Conservation (phyloP, 192 early-diverging fungal species). For the Coemansia umbellata region DNA sequence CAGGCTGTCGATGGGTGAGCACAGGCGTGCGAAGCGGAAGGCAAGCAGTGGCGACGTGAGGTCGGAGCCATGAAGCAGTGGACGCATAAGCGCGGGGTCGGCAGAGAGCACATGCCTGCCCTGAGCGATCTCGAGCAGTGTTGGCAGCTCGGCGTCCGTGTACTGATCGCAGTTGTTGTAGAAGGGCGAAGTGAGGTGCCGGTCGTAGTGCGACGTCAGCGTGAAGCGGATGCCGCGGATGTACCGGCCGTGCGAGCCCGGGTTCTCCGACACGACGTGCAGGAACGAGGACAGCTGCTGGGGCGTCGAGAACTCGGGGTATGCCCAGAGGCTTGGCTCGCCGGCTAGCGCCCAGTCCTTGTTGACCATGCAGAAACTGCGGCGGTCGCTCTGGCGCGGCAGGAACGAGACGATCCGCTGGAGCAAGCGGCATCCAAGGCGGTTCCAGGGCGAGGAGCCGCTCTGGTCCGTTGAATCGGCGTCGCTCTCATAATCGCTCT, state of each 20-base stretch:
- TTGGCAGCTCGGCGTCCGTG: conserved; percentile 30
- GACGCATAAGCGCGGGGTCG: conserved; percentile 24
- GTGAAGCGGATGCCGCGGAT: conserved; percentile 44
- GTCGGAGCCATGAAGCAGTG: conserved; percentile 42
- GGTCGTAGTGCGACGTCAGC: conserved; percentile 41
- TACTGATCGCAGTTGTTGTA: conserved; percentile 12
- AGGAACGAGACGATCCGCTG: conserved; percentile 36
- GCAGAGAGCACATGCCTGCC: conserved; percentile 41
- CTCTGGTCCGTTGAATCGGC: conserved; percentile 9
- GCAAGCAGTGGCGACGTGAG: conserved; percentile 35
- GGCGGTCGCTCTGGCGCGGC: conserved; percentile 36
- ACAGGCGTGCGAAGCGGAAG: conserved; percentile 39
- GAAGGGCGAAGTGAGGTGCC: conserved; percentile 20
- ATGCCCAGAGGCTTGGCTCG: conserved; percentile 35
- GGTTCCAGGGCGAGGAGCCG: conserved; percentile 14
- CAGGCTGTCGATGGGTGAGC: conserved; percentile 39
- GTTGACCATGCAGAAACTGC: conserved; percentile 32
- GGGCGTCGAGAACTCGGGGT: conserved; percentile 38
- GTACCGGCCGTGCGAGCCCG: conserved; percentile 22
- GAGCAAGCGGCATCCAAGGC: conserved; percentile 34
- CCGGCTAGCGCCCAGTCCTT: conserved; percentile 39
- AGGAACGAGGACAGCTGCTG: conserved; percentile 35
- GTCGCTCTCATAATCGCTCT: conserved; percentile 38
- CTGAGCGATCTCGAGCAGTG: conserved; percentile 32
- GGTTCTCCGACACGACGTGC: conserved; percentile 14